Evolutionary conservation across 768 basidiomycete species (phyloP), one percentile per base, ranked within the genome.

Genomic region (Suillus bovinus): DNA sequence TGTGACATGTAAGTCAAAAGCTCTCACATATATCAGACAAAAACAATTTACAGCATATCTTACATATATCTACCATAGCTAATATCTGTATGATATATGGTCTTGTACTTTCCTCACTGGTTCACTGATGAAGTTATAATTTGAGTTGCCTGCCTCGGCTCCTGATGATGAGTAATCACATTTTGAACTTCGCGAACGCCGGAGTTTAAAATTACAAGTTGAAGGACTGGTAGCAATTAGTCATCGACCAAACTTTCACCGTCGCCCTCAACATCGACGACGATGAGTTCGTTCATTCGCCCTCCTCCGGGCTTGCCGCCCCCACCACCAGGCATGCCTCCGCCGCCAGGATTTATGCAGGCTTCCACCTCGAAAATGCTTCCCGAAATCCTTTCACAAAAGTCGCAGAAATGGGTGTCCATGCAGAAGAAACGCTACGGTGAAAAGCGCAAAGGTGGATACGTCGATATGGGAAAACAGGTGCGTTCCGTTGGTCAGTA

Each of bases 341-440:
- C 72, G 11, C 79, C 76, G 24, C 72, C 74, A 16, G 67, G 67
- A 0, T 65, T 70, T 34, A 67, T 63, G 24, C 76, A 77, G 61
- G 69, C 79, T 1, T 74, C 74, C 2, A 68, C 76, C 24, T 79
- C 80, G 11, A 76, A 77, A 36, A 79, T 90, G 69, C 79, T 84
- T 44, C 81, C 81, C 17, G 88, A 88, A 81, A 86, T 90, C 64
- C 83, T 99, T 68, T 86, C 88, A 39, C 88, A 91, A 77, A 99
- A 99, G 80, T 89, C 93, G 41, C 89, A 94, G 79, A 99, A 99
- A 82, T 99, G 94, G 94, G 80, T 91, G 60, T 90, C 93, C 69
- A 91, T 94, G 88, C 94, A 96, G 79, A 88, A 82, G 78, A 94
- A 90, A 77, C 84, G 94, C 63, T 97, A 94, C 66, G 94, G 94